A percentile compares a stretch with the other conserved stretches of the same genome.
phyloP scores from a whole-genome alignment of 2,329 filamentous ascomycete species.

The Colletotrichum tabaci region DNA sequence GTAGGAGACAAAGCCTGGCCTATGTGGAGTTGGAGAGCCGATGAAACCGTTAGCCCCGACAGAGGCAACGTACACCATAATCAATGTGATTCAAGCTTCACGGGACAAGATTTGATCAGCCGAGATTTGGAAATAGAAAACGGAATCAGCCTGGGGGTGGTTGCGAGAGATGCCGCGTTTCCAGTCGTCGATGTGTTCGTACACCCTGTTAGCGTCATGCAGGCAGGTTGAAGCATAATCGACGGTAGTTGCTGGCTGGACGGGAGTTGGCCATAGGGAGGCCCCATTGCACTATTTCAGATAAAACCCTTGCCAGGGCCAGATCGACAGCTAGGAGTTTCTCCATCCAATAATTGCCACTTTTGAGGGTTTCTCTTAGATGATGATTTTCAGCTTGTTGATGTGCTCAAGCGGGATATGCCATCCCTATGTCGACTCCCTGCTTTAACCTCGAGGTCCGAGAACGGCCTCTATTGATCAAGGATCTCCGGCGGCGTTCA shows the following conservation, averaged over 20 bases:
- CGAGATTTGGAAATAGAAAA: slow-evolving; percentile 20
- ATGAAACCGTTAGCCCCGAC: slow-evolving; percentile 36
- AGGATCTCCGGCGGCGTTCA: background rate
- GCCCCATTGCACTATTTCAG: slow-evolving; percentile 9
- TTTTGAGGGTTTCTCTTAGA: slow-evolving; percentile 19
- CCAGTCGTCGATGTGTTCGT: background rate
- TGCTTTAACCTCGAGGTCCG: background rate
- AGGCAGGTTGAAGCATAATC: slow-evolving; percentile 33
- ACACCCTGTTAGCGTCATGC: slow-evolving; percentile 12
- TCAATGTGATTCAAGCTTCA: slow-evolving; percentile 30
- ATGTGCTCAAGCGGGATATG: background rate
- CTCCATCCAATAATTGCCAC: slow-evolving; percentile 25
- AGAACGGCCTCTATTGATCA: background rate
- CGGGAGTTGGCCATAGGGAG: background rate
- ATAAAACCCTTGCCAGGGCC: slow-evolving; percentile 12
- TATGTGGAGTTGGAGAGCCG: slow-evolving; percentile 13
- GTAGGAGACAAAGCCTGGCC: slow-evolving; percentile 1
- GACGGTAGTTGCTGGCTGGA: background rate
- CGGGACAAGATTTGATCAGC: slow-evolving; percentile 21
- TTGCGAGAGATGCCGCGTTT: background rate
- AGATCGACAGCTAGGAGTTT: slow-evolving; percentile 29
- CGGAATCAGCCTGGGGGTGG: background rate
- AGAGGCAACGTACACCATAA: slow-evolving; percentile 33
- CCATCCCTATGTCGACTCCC: background rate
- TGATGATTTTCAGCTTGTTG: slow-evolving; percentile 7